Evolutionary conservation across 495 filamentous ascomycete species (phyloP).

Genomic region (Penicillium coffeae): DNA sequence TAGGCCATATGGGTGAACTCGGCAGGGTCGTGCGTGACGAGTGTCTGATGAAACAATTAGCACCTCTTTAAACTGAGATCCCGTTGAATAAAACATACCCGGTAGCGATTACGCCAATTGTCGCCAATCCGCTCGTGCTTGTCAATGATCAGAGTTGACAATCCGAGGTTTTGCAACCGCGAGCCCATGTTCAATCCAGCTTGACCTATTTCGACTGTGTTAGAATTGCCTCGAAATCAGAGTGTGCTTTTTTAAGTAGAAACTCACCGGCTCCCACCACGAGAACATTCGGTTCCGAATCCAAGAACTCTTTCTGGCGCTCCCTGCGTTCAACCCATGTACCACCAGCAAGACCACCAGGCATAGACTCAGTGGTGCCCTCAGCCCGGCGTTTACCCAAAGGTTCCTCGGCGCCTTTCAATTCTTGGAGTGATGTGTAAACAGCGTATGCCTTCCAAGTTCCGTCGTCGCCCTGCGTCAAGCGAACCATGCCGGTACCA

Average conservation of each 20-base stretch:
- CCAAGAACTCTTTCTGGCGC: slow-evolving; percentile 52
- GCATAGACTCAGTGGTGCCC: slow-evolving; percentile 58
- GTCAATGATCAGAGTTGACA: slow-evolving; percentile 64
- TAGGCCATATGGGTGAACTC: slow-evolving; percentile 76
- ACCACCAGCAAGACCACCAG: slow-evolving; percentile 51
- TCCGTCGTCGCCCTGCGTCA: slow-evolving; percentile 43
- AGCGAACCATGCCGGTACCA: slow-evolving; percentile 54
- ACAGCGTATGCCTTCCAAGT: slow-evolving; percentile 64
- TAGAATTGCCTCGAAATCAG: no score
- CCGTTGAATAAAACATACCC: slow-evolving; percentile 17
- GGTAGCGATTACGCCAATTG: slow-evolving; percentile 69
- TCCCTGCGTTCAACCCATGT: slow-evolving; percentile 66
- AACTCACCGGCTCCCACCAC: slow-evolving; percentile 65
- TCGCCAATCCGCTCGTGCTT: slow-evolving; percentile 63
- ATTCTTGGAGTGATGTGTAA: slow-evolving; percentile 54
- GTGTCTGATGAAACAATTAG: slow-evolving; percentile 13
- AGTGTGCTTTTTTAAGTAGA: no score
- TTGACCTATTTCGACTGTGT: no score
- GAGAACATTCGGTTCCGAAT: slow-evolving; percentile 58
- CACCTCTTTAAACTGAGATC: background rate
- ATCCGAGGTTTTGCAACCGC: slow-evolving; percentile 64
- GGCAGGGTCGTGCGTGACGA: slow-evolving; percentile 57
- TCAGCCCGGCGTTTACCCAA: slow-evolving; percentile 40
- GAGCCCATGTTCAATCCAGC: slow-evolving; percentile 59
- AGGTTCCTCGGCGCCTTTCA: slow-evolving; percentile 51